phyloP scores from a whole-genome alignment of 2,329 filamentous ascomycete species.

The Fusarium pininemorale region DNA sequence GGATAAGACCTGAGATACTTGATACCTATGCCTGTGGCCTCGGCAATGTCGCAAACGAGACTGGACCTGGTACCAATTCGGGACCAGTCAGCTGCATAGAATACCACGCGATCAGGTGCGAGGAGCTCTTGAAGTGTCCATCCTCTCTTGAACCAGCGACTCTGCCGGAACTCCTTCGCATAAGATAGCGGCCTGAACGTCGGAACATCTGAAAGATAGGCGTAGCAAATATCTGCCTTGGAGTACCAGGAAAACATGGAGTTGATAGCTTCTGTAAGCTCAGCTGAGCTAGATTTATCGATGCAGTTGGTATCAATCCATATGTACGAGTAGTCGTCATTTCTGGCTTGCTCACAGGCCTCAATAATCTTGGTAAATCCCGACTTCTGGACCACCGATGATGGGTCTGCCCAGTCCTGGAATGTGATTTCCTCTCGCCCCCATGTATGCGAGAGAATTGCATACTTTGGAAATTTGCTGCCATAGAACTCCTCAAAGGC shows the following conservation, averaged over 20 bases:
- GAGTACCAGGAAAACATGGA: background rate
- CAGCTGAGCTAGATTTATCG: background rate
- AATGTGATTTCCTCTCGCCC: background rate
- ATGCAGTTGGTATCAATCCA: background rate
- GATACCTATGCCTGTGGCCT: background rate
- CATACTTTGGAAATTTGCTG: background rate
- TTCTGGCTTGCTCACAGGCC: background rate
- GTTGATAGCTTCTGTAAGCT: background rate
- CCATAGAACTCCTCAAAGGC: background rate
- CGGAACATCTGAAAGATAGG: background rate
- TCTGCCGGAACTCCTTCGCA: background rate
- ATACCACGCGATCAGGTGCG: background rate
- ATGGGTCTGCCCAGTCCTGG: background rate
- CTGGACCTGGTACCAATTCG: background rate
- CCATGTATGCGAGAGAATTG: background rate
- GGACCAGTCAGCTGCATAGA: background rate
- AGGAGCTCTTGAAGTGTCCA: background rate
- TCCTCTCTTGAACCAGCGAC: background rate
- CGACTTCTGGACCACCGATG: background rate
- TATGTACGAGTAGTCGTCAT: background rate
- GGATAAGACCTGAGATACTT: background rate
- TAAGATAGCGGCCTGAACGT: background rate
- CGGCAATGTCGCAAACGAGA: background rate
- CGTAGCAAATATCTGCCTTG: background rate
- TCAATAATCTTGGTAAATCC: background rate